Evolutionary conservation across 2,329 filamentous ascomycete species (phyloP).

Genomic region (Aureobasidium namibiae): DNA sequence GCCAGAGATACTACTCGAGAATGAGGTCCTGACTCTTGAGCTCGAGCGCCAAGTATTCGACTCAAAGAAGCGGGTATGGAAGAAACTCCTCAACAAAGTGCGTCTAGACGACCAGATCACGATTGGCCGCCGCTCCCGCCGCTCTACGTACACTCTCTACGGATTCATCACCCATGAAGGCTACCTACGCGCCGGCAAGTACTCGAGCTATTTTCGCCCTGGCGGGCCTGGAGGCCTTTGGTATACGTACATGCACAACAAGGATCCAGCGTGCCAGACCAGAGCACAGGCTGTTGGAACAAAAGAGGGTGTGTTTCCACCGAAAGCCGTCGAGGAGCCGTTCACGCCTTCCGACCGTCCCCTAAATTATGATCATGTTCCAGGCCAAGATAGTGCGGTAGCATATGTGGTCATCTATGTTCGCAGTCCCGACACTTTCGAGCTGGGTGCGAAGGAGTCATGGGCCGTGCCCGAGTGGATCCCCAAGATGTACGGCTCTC

Average conservation of each 20-base stretch:
- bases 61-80: conserved; percentile 45
- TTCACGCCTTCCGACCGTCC: not conserved
- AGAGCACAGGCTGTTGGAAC: conserved; percentile 40
- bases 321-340: conserved; percentile 7
- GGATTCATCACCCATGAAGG: conserved; percentile 54
- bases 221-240: conserved; percentile 48
- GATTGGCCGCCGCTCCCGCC: conserved; percentile 34
- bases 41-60: conserved; percentile 51
- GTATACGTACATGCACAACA: conserved; percentile 45
- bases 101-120: conserved; percentile 46
- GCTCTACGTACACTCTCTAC: conserved; percentile 50
- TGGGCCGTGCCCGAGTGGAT: conserved; percentile 40
- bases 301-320: not conserved
- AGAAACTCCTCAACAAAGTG: conserved; percentile 49
- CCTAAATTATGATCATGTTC: not conserved
- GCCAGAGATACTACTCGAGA: not conserved
- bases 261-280: conserved; percentile 37
- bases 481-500: conserved; percentile 19
- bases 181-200: conserved; percentile 49
- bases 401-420: conserved; percentile 51
- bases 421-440: conserved; percentile 34
- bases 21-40: conserved; percentile 36
- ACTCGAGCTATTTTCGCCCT: conserved; percentile 53
- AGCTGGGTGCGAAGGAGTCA: conserved; percentile 22
- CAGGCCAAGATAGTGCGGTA: conserved; percentile 33